Evolutionary conservation across 495 filamentous ascomycete genomes (phyloP).

Genomic region (Lepidopterella palustris): DNA sequence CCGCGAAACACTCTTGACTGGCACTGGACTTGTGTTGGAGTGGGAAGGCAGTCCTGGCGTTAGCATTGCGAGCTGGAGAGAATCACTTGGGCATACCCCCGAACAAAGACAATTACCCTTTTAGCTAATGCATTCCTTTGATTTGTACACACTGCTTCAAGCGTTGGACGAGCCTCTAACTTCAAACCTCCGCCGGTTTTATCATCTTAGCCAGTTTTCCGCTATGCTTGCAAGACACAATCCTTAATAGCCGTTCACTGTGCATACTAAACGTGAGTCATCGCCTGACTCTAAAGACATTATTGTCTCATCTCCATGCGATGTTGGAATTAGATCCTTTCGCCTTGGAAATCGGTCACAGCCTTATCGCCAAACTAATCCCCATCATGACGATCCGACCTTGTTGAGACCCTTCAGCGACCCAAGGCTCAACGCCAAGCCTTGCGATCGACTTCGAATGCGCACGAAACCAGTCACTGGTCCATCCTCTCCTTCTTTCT

Average conservation of each 20-base stretch:
- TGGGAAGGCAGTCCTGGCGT: no score
- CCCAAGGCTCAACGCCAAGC: constrained; percentile 86
- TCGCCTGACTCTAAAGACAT: not conserved
- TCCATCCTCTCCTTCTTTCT: constrained; percentile 92
- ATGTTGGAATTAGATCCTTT: not conserved
- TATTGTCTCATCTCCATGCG: not conserved
- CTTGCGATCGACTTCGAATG: constrained; percentile 96
- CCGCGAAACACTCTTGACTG: no score
- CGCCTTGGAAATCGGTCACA: not conserved
- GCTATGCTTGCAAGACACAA: not conserved
- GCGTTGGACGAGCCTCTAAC: not conserved
- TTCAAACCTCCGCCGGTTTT: not conserved
- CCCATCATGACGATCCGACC: constrained; percentile 44
- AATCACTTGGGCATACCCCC: no score
- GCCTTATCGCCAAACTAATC: not conserved
- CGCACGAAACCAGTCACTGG: constrained; percentile 98
- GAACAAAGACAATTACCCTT: no score
- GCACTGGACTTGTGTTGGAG: no score
- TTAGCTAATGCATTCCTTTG: no score
- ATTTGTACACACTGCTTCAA: not conserved
- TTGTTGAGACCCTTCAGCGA: constrained; percentile 94
- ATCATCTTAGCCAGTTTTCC: not conserved
- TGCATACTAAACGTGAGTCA: not conserved
- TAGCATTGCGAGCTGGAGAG: no score
- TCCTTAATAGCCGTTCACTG: not conserved